Evolutionary conservation across 176 grass and related monocot genomes (phyloP).

Genomic region (Carex parvula): DNA sequence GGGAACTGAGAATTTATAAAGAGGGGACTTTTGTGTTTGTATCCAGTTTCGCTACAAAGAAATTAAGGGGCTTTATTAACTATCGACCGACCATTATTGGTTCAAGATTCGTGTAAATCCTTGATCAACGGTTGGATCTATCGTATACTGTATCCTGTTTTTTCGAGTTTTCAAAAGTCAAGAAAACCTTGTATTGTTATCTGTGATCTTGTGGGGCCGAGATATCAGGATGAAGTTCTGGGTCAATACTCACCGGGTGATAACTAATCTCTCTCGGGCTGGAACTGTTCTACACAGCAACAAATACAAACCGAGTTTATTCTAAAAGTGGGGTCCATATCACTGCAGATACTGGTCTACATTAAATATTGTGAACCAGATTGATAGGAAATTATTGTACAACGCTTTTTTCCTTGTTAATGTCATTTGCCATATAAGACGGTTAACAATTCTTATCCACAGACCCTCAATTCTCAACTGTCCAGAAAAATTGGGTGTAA

Average conservation of each 20-base stretch:
- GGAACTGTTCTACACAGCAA: not conserved
- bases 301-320: too few species aligned
- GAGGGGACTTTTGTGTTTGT: not conserved
- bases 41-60: not conserved
- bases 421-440: not conserved
- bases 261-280: not conserved
- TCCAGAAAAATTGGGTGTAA: slow-evolving; percentile 24
- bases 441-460: slow-evolving; percentile 28
- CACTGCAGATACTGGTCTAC: not conserved
- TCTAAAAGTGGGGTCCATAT: not conserved
- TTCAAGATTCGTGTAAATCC: not conserved
- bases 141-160: not conserved
- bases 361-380: not conserved
- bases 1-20: slow-evolving; percentile 6
- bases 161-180: not conserved
- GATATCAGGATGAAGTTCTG: not conserved
- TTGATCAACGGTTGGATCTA: not conserved
- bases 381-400: not conserved
- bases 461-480: slow-evolving; percentile 14
- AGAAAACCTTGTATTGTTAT: too few species aligned
- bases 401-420: not conserved
- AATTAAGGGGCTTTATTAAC: not conserved
- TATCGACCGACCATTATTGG: not conserved
- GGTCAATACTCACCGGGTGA: not conserved
- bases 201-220: not conserved